These are phyloP conservation scores for Erucastrum elatum DNA, from an alignment of 345 rosid genomes.

Conservation along the genomic window DNA sequence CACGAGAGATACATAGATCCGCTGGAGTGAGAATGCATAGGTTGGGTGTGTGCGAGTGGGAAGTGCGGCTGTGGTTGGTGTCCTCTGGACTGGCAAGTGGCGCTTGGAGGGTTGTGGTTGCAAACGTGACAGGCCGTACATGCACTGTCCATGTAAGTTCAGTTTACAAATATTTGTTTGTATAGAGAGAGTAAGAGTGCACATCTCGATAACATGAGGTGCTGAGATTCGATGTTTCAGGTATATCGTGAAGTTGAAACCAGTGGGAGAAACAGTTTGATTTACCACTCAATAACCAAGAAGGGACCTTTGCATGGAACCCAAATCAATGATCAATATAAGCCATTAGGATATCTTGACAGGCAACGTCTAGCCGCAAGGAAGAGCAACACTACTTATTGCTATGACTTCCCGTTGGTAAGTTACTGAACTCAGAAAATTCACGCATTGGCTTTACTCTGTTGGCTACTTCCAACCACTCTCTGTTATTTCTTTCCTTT, in stretches of 20 bases:
- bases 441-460: not conserved
- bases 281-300: constrained; percentile 67
- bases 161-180: not conserved
- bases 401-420: constrained; percentile 97
- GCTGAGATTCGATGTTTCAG: constrained; percentile 48
- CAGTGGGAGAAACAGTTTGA: constrained; percentile 50
- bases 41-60: constrained; percentile 96
- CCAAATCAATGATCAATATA: constrained; percentile 64
- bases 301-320: constrained; percentile 68
- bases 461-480: constrained; percentile 3
- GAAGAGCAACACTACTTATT: constrained; percentile 83
- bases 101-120: constrained; percentile 90
- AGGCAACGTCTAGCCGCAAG: constrained; percentile 84
- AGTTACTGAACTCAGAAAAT: constrained; percentile 37
- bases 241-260: constrained; percentile 86
- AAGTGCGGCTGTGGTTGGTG: constrained; percentile 91
- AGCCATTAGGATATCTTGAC: constrained; percentile 73
- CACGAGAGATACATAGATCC: constrained; percentile 70
- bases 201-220: constrained; percentile 18
- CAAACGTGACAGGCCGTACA: constrained; percentile 94
- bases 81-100: constrained; percentile 85
- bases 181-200: constrained; percentile 12
- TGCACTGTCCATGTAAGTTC: constrained; percentile 84
- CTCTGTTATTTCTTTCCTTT: constrained; percentile 30
- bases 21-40: constrained; percentile 91